Base-by-base conservation (phyloP, 1,284 basidiomycete species). In the Cutaneotrichosporon spelunceum region DNA sequence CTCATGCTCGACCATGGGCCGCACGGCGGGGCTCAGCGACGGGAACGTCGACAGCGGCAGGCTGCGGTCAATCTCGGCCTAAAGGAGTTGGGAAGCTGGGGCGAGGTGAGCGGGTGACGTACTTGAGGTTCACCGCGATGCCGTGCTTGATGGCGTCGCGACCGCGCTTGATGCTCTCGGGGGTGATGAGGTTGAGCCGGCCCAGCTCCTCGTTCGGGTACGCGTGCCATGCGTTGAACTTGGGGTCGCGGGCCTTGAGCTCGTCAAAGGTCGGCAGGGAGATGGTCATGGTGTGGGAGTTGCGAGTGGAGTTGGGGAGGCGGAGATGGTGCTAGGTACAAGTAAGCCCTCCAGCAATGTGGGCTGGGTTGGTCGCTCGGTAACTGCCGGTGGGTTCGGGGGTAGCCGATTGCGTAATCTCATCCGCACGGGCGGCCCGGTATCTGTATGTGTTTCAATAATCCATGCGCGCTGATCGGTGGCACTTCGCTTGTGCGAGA, bases 41-140 rank as follows among this genome's bases (percentile, higher is more conserved):
- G 60, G 60, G 44, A 62, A 62, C 26, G 39, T 54, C 16, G 21
- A 24, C 6, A 63, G 62, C 0, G 57, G 57, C 16, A 65, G 52
- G 53, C 62, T 64, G 48, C 5, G 7, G 53, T 61, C 27, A 58
- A 45, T 21, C 4, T 27, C n/a, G 2, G 24, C 2, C n/a, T n/a
- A n/a, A n/a, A n/a, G n/a, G n/a, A n/a, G n/a, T n/a, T n/a, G n/a
- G n/a, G n/a, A n/a, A n/a, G n/a, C n/a, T n/a, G n/a, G n/a, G n/a
- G n/a, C n/a, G n/a, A n/a, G n/a, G n/a, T n/a, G n/a, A 54, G 50
- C n/a, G n/a, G 42, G 10, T 1, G 3, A 45, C 64, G 26, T 53
- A 72, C 73, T 75, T 75, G 34, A 75, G 68, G 59, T 71, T 75
- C 49, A 75, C 64, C 2, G 49, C 53, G 7, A 69, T 56, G n/a